A percentile compares a stretch with the other conserved stretches of the same genome.
Conservation (phyloP, 345 rosid species). For the Gossypium bickii region DNA sequence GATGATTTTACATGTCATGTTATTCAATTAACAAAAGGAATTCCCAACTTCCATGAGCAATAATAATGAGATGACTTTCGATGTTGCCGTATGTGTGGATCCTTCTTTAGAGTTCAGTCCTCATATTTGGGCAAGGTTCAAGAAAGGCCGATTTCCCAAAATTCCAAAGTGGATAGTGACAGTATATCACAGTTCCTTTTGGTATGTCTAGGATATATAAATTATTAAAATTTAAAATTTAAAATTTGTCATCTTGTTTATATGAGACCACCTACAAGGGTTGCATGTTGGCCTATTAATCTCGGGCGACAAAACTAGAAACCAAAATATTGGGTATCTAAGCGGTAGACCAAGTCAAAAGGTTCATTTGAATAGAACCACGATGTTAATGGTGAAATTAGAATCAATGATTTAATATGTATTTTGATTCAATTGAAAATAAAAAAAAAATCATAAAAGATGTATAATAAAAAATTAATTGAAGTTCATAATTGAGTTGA, state of each 20-base stretch:
- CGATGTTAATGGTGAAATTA: too few species aligned
- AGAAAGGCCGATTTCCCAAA: too few species aligned
- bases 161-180: background rate
- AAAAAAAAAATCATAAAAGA: too few species aligned
- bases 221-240: too few species aligned
- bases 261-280: background rate
- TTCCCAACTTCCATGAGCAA: background rate
- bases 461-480: too few species aligned
- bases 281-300: background rate
- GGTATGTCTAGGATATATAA: too few species aligned
- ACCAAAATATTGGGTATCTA: background rate
- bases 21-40: background rate
- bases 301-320: background rate
- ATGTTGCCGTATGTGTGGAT: conserved; percentile 3
- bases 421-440: too few species aligned
- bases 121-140: background rate
- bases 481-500: too few species aligned
- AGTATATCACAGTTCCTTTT: background rate
- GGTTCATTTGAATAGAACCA: too few species aligned
- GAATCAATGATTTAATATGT: too few species aligned
- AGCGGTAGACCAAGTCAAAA: background rate
- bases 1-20: background rate
- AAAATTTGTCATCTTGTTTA: background rate
- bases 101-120: background rate
- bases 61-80: background rate